phyloP scores from a whole-genome alignment of 2,329 filamentous ascomycete genomes.

The Colletotrichum spinosum region DNA sequence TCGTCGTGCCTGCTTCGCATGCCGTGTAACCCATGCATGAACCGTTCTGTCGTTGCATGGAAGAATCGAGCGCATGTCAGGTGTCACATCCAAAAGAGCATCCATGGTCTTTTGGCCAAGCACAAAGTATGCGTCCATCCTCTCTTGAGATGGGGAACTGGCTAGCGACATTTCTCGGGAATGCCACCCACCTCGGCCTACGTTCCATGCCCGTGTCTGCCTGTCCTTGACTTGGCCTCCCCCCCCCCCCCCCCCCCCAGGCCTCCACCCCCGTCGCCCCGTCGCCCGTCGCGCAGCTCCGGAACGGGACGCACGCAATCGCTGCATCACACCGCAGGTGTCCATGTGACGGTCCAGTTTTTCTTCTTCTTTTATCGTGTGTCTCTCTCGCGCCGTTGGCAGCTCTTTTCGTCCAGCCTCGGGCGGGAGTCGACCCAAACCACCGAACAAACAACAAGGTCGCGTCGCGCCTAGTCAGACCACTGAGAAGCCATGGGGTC shows the following conservation, averaged over 20 bases:
- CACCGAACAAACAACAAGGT: neutral
- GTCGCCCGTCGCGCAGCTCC: conserved; percentile 18
- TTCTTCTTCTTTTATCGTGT: conserved; percentile 11
- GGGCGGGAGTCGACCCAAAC: conserved; percentile 15
- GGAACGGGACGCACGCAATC: conserved; percentile 35
- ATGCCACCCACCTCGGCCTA: conserved; percentile 33
- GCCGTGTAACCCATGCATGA: conserved; percentile 35
- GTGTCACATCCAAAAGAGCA: conserved; percentile 21
- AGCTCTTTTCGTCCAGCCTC: conserved; percentile 12
- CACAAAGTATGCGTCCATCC: neutral
- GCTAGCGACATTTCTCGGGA: conserved; percentile 25
- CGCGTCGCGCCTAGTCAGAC: conserved; percentile 30
- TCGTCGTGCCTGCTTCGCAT: conserved; percentile 14
- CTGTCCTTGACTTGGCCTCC: neutral
- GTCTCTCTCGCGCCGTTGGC: conserved; percentile 27
- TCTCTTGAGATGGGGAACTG: conserved; percentile 10
- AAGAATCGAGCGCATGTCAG: conserved; percentile 33
- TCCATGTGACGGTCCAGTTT: conserved; percentile 30
- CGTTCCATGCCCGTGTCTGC: conserved; percentile 22
- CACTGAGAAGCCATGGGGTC: conserved; percentile 27
- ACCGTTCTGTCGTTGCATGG: conserved; percentile 30
- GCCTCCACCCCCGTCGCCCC: no score
- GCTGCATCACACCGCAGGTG: conserved; percentile 19
- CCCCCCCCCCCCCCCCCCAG: no score
- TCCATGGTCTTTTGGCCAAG: conserved; percentile 6